phyloP scores from a whole-genome alignment of 192 early-diverging fungal species.

The Backusella morwellensis region DNA sequence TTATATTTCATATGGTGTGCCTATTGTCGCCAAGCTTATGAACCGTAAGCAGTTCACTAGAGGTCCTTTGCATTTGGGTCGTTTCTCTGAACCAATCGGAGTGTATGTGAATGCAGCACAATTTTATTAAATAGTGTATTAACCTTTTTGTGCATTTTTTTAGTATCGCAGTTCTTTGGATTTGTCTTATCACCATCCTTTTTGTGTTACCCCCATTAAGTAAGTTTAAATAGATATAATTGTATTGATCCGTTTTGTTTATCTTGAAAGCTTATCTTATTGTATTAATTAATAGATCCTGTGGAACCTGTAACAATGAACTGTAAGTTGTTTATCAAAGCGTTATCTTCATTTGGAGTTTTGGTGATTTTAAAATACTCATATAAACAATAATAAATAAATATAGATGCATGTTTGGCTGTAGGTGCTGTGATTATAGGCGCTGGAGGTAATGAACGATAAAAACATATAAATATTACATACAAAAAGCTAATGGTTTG shows the following conservation, averaged over 20 bases:
- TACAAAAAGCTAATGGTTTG: background rate
- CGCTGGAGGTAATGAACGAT: background rate
- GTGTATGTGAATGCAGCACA: background rate
- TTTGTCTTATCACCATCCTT: background rate
- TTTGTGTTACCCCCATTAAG: background rate
- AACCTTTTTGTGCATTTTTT: background rate
- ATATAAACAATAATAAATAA: background rate
- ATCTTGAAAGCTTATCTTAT: background rate
- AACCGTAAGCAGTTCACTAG: conserved; percentile 23
- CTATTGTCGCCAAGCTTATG: conserved; percentile 24
- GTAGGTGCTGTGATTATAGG: background rate
- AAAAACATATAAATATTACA: background rate
- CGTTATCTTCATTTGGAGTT: background rate
- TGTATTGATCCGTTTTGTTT: background rate
- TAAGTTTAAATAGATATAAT: background rate
- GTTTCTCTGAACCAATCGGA: background rate
- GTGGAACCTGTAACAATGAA: conserved; percentile 1
- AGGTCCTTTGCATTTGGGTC: conserved; percentile 8
- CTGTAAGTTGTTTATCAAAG: background rate
- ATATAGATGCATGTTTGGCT: background rate
- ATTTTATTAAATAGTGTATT: background rate
- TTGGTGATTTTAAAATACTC: background rate
- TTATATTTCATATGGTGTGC: conserved; percentile 48
- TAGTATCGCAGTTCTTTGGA: background rate
- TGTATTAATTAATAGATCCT: background rate